These are phyloP conservation scores for Aspergillus sclerotialis DNA, from an alignment of 2,329 filamentous ascomycete genomes.

Conservation along the genomic window DNA sequence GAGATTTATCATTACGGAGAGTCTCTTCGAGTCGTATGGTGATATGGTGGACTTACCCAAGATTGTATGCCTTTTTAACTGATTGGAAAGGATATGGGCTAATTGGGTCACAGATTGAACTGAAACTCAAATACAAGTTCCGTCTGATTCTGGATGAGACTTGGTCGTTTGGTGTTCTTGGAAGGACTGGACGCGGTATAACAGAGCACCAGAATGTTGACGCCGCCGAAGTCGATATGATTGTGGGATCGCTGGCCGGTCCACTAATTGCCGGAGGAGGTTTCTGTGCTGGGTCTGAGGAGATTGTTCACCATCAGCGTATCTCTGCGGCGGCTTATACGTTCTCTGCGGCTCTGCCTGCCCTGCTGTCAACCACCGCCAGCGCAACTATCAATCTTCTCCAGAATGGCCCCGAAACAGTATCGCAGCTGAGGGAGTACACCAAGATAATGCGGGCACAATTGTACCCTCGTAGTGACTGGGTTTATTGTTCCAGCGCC, in stretches of 20 bases:
- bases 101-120: slow-evolving; percentile 57
- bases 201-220: slow-evolving; percentile 98
- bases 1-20: slow-evolving; percentile 93
- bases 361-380: slow-evolving; percentile 89
- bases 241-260: slow-evolving; percentile 84
- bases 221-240: slow-evolving; percentile 90
- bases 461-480: slow-evolving; percentile 87
- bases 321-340: slow-evolving; percentile 90
- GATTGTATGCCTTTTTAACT: slow-evolving; percentile 52
- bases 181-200: slow-evolving; percentile 80
- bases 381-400: slow-evolving; percentile 83
- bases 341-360: slow-evolving; percentile 88
- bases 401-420: slow-evolving; percentile 77
- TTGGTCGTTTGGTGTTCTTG: slow-evolving; percentile 92
- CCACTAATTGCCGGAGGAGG: slow-evolving; percentile 88
- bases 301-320: slow-evolving; percentile 93
- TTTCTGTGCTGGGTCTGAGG: slow-evolving; percentile 86
- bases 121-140: slow-evolving; percentile 97
- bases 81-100: slow-evolving; percentile 1
- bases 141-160: slow-evolving; percentile 95
- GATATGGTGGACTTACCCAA: slow-evolving; percentile 79
- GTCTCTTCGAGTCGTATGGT: slow-evolving; percentile 82
- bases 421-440: slow-evolving; percentile 74
- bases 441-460: slow-evolving; percentile 79
- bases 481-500: slow-evolving; percentile 75